phyloP scores from a whole-genome alignment of 805 yeast genomes.

The Candida xiaguanensis region DNA sequence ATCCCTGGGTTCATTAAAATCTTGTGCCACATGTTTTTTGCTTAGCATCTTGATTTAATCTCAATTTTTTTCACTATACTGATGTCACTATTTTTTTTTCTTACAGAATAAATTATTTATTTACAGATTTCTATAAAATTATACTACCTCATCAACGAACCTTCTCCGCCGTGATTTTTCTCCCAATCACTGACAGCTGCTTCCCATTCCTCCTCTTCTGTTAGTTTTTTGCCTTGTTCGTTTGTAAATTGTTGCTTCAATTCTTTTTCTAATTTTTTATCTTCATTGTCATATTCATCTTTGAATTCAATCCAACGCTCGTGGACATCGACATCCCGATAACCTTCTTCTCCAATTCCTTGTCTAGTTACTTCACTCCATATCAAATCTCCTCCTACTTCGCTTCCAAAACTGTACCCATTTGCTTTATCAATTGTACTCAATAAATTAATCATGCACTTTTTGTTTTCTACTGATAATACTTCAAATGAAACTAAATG shows the following conservation, averaged over 20 bases:
- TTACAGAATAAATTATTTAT: neutral
- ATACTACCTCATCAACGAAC: constrained; percentile 5
- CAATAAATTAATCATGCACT: constrained; percentile 81
- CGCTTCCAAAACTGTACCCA: constrained; percentile 92
- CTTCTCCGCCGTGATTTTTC: constrained; percentile 11
- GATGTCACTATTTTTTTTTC: no score
- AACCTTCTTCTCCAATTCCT: constrained; percentile 55
- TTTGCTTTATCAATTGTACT: constrained; percentile 82
- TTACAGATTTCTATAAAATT: neutral
- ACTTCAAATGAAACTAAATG: constrained; percentile 87
- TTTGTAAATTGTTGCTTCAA: constrained; percentile 16
- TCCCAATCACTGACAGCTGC: constrained; percentile 29
- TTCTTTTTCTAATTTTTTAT: constrained; percentile 42
- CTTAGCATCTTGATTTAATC: neutral
- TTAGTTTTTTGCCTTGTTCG: constrained; percentile 18
- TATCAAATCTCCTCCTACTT: constrained; percentile 92
- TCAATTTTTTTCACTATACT: no score
- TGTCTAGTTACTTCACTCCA: constrained; percentile 97
- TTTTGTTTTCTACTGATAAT: constrained; percentile 84
- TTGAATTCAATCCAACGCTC: constrained; percentile 94
- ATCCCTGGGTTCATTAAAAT: neutral
- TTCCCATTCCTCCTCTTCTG: constrained; percentile 73
- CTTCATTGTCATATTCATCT: constrained; percentile 62
- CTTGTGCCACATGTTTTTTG: neutral
- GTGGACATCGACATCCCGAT: constrained; percentile 66